A percentile compares a stretch with the other conserved stretches of the same genome.
These are phyloP conservation scores for Alliaria petiolata DNA, from an alignment of 345 rosid species.

Conservation along the genomic window DNA sequence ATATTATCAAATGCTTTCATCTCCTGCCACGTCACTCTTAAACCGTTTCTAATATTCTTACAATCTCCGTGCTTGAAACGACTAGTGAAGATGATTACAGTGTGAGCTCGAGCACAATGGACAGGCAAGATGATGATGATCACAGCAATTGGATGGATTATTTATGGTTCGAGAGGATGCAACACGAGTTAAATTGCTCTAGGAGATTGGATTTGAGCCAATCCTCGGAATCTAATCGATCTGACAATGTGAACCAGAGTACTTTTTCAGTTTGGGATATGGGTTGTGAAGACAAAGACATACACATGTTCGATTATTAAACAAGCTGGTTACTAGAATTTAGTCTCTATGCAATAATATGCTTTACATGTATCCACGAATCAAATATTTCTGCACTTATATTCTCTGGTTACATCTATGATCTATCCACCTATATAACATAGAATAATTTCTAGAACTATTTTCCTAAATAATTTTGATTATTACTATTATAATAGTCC, in stretches of 20 bases:
- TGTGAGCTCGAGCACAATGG: background rate
- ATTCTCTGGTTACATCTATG: background rate
- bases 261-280: slow-evolving; percentile 32
- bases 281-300: slow-evolving; percentile 26
- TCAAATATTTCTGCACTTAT: slow-evolving; percentile 10
- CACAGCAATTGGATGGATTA: background rate
- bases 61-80: background rate
- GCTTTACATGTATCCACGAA: background rate
- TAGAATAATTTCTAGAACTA: background rate
- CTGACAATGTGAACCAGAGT: slow-evolving; percentile 3
- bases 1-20: background rate
- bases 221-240: background rate
- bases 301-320: slow-evolving; percentile 5
- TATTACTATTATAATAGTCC: background rate
- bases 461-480: background rate
- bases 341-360: background rate
- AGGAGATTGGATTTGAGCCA: slow-evolving; percentile 19
- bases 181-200: slow-evolving; percentile 28
- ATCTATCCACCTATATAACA: background rate
- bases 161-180: background rate
- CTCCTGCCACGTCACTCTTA: background rate
- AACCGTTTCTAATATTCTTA: background rate
- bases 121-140: background rate
- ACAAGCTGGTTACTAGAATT: background rate
- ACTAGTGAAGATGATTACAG: slow-evolving; percentile 15